phyloP scores from a whole-genome alignment of 805 yeast genomes.

The Candida morakotiae region DNA sequence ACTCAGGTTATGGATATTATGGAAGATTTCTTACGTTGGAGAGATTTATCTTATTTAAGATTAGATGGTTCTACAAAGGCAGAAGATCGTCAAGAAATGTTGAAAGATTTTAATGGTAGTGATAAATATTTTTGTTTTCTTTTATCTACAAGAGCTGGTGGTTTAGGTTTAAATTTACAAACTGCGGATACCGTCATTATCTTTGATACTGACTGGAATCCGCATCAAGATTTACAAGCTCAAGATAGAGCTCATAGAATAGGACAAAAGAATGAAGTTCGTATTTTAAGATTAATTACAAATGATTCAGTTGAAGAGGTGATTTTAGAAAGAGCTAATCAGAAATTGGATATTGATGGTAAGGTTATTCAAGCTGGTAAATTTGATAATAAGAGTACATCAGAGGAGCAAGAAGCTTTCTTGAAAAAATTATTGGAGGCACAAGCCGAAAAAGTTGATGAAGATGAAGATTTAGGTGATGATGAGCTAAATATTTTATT shows the following conservation, averaged over 20 bases:
- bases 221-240: constrained; percentile 88
- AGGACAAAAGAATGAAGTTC: constrained; percentile 84
- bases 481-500: constrained; percentile 70
- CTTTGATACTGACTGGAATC: constrained; percentile 89
- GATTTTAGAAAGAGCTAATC: constrained; percentile 77
- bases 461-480: constrained; percentile 60
- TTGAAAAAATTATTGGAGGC: constrained; percentile 69
- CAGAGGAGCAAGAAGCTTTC: constrained; percentile 83
- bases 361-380: constrained; percentile 91
- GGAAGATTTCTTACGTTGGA: constrained; percentile 75
- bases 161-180: constrained; percentile 80
- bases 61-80: constrained; percentile 82
- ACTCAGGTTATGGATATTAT: constrained; percentile 86
- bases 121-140: constrained; percentile 73
- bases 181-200: constrained; percentile 86
- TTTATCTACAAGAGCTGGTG: constrained; percentile 85
- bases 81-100: constrained; percentile 74
- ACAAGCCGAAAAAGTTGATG: constrained; percentile 52
- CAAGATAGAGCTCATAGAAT: constrained; percentile 90
- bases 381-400: constrained; percentile 79
- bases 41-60: constrained; percentile 66
- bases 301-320: constrained; percentile 82
- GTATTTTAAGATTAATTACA: constrained; percentile 75
- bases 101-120: constrained; percentile 72
- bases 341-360: constrained; percentile 81